Conservation (phyloP, 2,329 filamentous ascomycete species). For the Fusarium heterosporum region DNA sequence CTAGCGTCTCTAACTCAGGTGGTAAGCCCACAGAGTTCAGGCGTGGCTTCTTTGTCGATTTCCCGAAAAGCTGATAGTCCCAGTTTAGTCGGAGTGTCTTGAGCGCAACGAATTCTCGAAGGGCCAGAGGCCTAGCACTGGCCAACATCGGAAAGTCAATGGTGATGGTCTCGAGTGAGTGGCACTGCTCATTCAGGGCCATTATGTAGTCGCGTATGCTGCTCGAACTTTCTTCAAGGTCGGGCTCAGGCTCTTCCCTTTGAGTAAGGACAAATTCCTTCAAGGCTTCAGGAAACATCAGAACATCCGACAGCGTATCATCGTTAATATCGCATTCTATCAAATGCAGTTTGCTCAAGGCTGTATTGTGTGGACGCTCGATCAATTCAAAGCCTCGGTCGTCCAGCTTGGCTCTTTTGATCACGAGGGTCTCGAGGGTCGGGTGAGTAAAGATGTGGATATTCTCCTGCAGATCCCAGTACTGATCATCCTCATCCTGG, state of each 20-base stretch:
- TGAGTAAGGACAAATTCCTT: slow-evolving; percentile 63
- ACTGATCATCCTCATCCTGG: slow-evolving; percentile 56
- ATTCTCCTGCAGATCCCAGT: slow-evolving; percentile 64
- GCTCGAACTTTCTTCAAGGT: slow-evolving; percentile 61
- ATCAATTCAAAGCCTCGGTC: slow-evolving; percentile 61
- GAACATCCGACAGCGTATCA: slow-evolving; percentile 52
- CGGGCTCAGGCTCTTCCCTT: slow-evolving; percentile 52
- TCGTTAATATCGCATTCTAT: slow-evolving; percentile 65
- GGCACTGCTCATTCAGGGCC: slow-evolving; percentile 55
- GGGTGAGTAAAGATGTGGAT: slow-evolving; percentile 65
- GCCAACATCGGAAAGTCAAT: slow-evolving; percentile 58
- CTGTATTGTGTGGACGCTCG: slow-evolving; percentile 61
- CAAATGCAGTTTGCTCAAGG: slow-evolving; percentile 57
- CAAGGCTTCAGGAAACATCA: slow-evolving; percentile 58
- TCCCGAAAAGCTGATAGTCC: slow-evolving; percentile 63
- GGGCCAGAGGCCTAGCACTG: slow-evolving; percentile 55
- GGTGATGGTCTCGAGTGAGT: slow-evolving; percentile 59
- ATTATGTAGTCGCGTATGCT: slow-evolving; percentile 61
- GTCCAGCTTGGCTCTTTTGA: slow-evolving; percentile 59
- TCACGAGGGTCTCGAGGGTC: slow-evolving; percentile 59
- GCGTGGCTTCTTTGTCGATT: slow-evolving; percentile 57
- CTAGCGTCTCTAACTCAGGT: slow-evolving; percentile 58
- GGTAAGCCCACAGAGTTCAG: slow-evolving; percentile 61
- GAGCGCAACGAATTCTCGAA: slow-evolving; percentile 58
- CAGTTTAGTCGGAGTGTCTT: slow-evolving; percentile 58